phyloP scores from a whole-genome alignment of 192 early-diverging fungal genomes.

The Lobosporangium transversale region DNA sequence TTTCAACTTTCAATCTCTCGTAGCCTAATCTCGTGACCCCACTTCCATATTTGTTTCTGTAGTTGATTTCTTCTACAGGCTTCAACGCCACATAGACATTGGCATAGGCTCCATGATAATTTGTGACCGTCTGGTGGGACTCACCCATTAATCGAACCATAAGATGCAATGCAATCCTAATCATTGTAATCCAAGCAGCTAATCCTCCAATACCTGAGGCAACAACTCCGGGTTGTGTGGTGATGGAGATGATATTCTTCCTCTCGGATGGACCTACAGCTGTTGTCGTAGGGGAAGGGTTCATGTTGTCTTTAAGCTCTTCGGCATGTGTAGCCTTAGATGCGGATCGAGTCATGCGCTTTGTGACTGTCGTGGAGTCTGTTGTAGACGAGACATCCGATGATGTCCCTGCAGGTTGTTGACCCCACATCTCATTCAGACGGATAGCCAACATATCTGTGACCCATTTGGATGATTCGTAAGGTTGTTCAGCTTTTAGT shows the following conservation, averaged over 20 bases:
- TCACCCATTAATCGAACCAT: conserved; percentile 56
- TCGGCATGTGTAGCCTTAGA: conserved; percentile 11
- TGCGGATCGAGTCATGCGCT: conserved; percentile 22
- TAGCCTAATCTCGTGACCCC: conserved; percentile 12
- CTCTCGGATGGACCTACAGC: background rate
- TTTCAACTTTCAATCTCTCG: conserved; percentile 32
- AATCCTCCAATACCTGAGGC: conserved; percentile 60
- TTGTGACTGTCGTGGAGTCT: background rate
- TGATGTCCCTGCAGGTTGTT: background rate
- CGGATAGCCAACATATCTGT: conserved; percentile 56
- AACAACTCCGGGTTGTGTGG: conserved; percentile 66
- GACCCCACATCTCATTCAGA: conserved; percentile 46
- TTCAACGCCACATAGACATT: conserved; percentile 59
- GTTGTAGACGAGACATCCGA: conserved; percentile 11
- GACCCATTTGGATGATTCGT: conserved; percentile 68
- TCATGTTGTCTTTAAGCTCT: no score
- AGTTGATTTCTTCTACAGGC: conserved; percentile 21
- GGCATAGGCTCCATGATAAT: conserved; percentile 57
- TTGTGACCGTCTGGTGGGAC: conserved; percentile 56
- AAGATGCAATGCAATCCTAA: conserved; percentile 23
- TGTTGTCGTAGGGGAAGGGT: background rate
- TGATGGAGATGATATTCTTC: conserved; percentile 54
- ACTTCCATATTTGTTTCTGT: conserved; percentile 46
- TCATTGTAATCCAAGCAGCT: conserved; percentile 50
- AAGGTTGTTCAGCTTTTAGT: conserved; percentile 49